phyloP scores from a whole-genome alignment of 108 stramenopile species.

The Nitzschia sp. region DNA sequence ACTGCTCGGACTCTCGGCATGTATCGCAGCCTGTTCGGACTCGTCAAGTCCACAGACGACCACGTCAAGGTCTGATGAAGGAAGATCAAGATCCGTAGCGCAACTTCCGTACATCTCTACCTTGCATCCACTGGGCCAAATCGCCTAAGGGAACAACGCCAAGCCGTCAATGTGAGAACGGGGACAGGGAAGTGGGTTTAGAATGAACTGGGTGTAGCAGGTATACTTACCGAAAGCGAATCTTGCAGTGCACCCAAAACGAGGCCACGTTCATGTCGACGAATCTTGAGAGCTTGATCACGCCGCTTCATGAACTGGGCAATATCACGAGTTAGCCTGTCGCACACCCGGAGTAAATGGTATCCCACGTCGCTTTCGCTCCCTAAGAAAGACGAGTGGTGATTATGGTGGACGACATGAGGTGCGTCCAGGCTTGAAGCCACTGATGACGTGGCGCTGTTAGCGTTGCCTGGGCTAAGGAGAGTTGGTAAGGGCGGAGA shows the following conservation, averaged over 20 bases:
- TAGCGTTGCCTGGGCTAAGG: slow-evolving; percentile 64
- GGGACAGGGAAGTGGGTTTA: not conserved
- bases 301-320: slow-evolving; percentile 76
- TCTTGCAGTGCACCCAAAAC: slow-evolving; percentile 71
- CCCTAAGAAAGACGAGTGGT: slow-evolving; percentile 32
- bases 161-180: slow-evolving; percentile 3
- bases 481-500: slow-evolving; percentile 73
- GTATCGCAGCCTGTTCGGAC: not conserved
- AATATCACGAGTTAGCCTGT: slow-evolving; percentile 71
- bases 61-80: slow-evolving; percentile 88
- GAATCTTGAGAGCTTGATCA: slow-evolving; percentile 52
- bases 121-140: slow-evolving; percentile 67
- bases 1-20: not conserved
- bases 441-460: slow-evolving; percentile 80
- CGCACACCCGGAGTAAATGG: slow-evolving; percentile 78
- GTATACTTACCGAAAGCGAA: slow-evolving; percentile 44
- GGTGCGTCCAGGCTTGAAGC: slow-evolving; percentile 86
- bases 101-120: slow-evolving; percentile 91
- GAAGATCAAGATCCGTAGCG: slow-evolving; percentile 82
- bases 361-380: slow-evolving; percentile 82
- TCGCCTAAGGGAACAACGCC: slow-evolving; percentile 20
- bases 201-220: not conserved
- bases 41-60: slow-evolving; percentile 76
- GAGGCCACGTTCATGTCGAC: slow-evolving; percentile 67
- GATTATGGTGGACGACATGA: slow-evolving; percentile 53